phyloP scores from a whole-genome alignment of 768 basidiomycete species.

The Leccinellum albellum region DNA sequence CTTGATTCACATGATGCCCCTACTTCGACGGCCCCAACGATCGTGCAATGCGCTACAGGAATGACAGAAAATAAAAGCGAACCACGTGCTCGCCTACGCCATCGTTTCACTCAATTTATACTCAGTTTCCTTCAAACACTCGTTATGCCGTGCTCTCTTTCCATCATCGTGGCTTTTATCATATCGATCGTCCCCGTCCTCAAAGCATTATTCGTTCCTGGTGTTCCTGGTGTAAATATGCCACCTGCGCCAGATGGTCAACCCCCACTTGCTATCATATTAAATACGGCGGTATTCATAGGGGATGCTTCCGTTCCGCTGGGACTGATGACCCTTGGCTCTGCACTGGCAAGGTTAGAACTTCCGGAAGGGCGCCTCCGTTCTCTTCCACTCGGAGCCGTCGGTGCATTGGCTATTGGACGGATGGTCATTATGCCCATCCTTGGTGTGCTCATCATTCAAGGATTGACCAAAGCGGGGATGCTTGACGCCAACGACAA shows the following conservation, averaged over 20 bases:
- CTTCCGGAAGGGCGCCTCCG: constrained; percentile 47
- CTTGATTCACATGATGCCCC: not conserved
- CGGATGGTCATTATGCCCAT: constrained; percentile 58
- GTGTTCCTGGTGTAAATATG: constrained; percentile 40
- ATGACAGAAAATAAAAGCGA: not conserved
- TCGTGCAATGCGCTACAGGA: constrained; percentile 1
- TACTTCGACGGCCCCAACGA: not conserved
- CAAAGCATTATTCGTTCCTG: constrained; percentile 56
- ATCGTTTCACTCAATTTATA: constrained; percentile 6
- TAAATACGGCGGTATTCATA: constrained; percentile 55
- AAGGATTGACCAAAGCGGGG: constrained; percentile 44
- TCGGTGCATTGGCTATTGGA: constrained; percentile 47
- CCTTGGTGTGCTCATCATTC: constrained; percentile 55
- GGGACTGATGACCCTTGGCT: constrained; percentile 59
- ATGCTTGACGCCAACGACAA: constrained; percentile 50
- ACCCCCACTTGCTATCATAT: constrained; percentile 60
- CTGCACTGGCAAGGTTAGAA: constrained; percentile 55
- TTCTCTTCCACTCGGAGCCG: constrained; percentile 48
- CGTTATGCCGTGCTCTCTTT: constrained; percentile 46
- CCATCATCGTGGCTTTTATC: constrained; percentile 52
- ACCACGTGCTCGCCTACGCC: not conserved
- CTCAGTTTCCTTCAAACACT: constrained; percentile 35
- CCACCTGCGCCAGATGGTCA: constrained; percentile 59
- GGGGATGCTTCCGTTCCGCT: constrained; percentile 63
- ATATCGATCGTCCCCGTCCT: constrained; percentile 54